Base-by-base conservation (phyloP, 2,329 filamentous ascomycete species). In the Beauveria medogensis region DNA sequence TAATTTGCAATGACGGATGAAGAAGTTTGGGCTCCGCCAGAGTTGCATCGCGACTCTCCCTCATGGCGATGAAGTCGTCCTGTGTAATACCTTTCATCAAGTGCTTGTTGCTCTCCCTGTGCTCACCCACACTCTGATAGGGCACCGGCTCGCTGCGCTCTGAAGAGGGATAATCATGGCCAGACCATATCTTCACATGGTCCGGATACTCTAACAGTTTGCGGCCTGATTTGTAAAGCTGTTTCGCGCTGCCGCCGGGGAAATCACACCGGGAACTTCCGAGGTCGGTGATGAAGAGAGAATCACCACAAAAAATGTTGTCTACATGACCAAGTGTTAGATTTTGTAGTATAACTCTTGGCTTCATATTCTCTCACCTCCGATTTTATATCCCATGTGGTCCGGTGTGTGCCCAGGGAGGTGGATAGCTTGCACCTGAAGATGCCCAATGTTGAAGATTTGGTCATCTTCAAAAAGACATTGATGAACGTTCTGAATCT, bases 331-430 rank as follows among this genome's bases (percentile, higher is more conserved):
- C 0, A 18, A 53, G 10, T 12, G 34, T 53, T 53, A 41, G 51
- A 14, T n/a, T 26, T 8, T 5, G 14, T 6, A 10, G 10, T 20
- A 20, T n/a, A 1, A 10, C 26, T 10, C 5, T 3, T 10, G 16
- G 14, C 24, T 16, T 18, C 2, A 20, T 22, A 53, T 4, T 10
- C 9, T 37, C 51, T 54, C 2, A 54, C 52, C 70, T 71, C 80
- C 82, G 55, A 86, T 78, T 40, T 72, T 69, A 63, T 87, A 88
- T 0, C 83, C 84, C 16, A 84, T 66, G 59, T 86, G 82, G 64
- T 87, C 84, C 0, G 83, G 82, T 0, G 83, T 86, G 64, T 87
- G 82, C 0, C 83, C 84, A 0, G 83, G 82, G 0, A 87, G 76
- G 64, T 86, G 79, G 0, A 86, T 67, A 0, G 77, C 82, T 2